phyloP scores from a whole-genome alignment of 2,329 filamentous ascomycete species.

The Raffaelea ambrosiae region DNA sequence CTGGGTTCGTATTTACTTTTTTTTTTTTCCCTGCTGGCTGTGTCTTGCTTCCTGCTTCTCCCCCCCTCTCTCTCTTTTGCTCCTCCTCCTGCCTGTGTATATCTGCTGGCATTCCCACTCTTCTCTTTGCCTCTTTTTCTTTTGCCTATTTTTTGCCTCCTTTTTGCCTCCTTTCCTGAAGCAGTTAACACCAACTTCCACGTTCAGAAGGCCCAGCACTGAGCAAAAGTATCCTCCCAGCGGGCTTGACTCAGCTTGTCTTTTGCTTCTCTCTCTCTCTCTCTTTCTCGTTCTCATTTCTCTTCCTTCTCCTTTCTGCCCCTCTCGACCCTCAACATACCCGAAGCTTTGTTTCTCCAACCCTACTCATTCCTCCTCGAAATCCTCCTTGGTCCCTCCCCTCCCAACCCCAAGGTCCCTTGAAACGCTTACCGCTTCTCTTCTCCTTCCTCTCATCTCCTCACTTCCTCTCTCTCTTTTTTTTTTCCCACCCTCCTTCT shows the following conservation, averaged over 20 bases:
- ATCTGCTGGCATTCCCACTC: constrained; percentile 1
- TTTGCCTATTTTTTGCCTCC: neutral
- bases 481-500: neutral
- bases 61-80: neutral
- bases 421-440: neutral
- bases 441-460: neutral
- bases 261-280: neutral
- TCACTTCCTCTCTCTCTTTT: neutral
- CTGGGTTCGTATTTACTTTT: neutral
- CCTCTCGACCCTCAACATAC: neutral
- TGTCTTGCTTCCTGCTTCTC: neutral
- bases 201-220: neutral
- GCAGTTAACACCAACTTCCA: neutral
- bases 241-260: neutral
- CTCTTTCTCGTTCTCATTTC: neutral
- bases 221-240: neutral
- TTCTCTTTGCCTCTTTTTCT: constrained; percentile 3
- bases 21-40: neutral
- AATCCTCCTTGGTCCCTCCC: neutral
- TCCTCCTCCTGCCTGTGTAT: constrained; percentile 1
- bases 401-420: neutral
- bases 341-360: neutral
- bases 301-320: neutral
- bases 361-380: neutral
- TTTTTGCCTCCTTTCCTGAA: neutral